Percentiles rank a stretch among this genome's conserved stretches.
phyloP scores from a whole-genome alignment of 1,139 yeast genomes.

The Pichia sp. region DNA sequence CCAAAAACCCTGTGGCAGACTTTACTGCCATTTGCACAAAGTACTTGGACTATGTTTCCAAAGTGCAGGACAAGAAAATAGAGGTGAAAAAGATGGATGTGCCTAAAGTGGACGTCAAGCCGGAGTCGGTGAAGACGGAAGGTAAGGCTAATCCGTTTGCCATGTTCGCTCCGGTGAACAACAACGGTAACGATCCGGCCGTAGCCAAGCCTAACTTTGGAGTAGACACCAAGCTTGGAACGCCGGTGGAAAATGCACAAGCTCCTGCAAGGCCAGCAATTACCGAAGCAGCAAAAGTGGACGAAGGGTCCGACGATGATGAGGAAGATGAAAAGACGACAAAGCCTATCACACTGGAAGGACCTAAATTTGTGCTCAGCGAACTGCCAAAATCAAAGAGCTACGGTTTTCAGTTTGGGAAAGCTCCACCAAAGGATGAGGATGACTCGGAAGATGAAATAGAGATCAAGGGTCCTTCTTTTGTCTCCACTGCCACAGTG shows the following conservation, averaged over 20 bases:
- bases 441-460: conserved; percentile 55
- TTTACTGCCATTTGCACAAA: conserved; percentile 54
- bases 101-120: conserved; percentile 26
- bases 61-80: conserved; percentile 34
- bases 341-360: conserved; percentile 51
- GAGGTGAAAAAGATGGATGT: conserved; percentile 24
- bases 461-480: conserved; percentile 65
- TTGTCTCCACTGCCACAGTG: conserved; percentile 42
- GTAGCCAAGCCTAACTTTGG: too few relatives aligned
- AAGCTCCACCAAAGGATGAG: conserved; percentile 43
- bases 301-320: conserved; percentile 29
- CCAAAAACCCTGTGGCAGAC: conserved; percentile 50
- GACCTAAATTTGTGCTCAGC: conserved; percentile 58
- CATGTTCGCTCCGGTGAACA: conserved; percentile 14
- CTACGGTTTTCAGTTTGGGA: conserved; percentile 57
- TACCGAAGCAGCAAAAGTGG: conserved; percentile 3
- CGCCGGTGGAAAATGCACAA: not conserved
- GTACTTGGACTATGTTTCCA: conserved; percentile 53
- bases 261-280: conserved; percentile 4
- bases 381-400: conserved; percentile 49
- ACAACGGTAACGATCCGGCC: not conserved
- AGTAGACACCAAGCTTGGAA: not conserved
- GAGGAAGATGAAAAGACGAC: conserved; percentile 31
- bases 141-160: conserved; percentile 19
- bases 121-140: conserved; percentile 13